Evolutionary conservation across 2,329 filamentous ascomycete genomes (phyloP).

Genomic region (Sclerotiophoma versabilis): DNA sequence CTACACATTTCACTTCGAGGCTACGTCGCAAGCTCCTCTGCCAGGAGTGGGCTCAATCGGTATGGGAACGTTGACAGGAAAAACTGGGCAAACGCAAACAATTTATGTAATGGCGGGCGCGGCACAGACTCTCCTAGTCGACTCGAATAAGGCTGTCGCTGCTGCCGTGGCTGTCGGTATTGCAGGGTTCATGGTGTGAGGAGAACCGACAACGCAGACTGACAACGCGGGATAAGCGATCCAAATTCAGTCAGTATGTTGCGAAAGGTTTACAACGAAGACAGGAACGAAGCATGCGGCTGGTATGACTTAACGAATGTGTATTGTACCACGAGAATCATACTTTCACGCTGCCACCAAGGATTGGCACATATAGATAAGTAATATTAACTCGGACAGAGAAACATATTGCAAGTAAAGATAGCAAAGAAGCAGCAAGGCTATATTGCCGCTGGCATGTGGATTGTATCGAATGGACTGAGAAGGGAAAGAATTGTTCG

Average conservation of each 20-base stretch:
- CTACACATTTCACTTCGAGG: constrained; percentile 36
- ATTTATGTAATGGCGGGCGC: constrained; percentile 28
- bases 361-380: background rate
- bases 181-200: constrained; percentile 28
- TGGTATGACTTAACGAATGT: background rate
- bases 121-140: constrained; percentile 25
- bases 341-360: background rate
- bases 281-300: background rate
- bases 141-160: constrained; percentile 26
- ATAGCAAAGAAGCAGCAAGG: background rate
- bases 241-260: too few relatives aligned
- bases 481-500: too few relatives aligned
- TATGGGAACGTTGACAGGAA: constrained; percentile 45
- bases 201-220: background rate
- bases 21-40: constrained; percentile 26
- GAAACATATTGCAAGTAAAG: background rate
- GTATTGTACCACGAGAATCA: background rate
- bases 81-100: constrained; percentile 38
- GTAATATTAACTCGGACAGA: background rate
- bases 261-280: background rate
- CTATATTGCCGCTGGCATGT: background rate
- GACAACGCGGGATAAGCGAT: background rate
- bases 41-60: constrained; percentile 44
- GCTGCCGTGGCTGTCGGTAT: constrained; percentile 35
- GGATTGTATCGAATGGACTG: background rate